Percentiles rank a stretch among this genome's conserved stretches.
phyloP scores from a whole-genome alignment of 352 stramenopile species.

The Pythium rhizo-oryzae region DNA sequence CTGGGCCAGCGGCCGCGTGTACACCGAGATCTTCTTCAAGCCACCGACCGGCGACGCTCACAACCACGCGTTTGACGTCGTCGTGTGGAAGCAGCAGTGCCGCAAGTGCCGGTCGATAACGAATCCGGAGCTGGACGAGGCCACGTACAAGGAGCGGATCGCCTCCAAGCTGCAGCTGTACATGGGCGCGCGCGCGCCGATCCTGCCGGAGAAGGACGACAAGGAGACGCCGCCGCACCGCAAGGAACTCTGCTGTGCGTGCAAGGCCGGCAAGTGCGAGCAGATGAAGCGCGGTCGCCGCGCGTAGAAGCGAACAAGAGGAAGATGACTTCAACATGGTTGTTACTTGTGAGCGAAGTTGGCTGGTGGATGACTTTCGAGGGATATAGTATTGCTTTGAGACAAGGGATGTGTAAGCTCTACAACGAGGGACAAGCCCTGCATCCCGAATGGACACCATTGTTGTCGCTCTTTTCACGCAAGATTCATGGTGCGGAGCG shows the following conservation, averaged over 20 bases:
- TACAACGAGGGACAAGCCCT: too few relatives aligned
- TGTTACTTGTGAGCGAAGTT: background rate
- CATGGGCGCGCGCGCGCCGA: constrained; percentile 17
- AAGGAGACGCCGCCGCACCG: constrained; percentile 28
- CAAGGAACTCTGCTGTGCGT: constrained; percentile 31
- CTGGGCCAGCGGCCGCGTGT: constrained; percentile 22
- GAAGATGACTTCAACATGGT: too few relatives aligned
- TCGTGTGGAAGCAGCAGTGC: constrained; percentile 35
- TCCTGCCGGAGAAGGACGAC: constrained; percentile 4
- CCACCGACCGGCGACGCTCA: background rate
- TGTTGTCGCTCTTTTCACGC: too few relatives aligned
- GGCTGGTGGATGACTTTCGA: too few relatives aligned
- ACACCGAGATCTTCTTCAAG: constrained; percentile 26
- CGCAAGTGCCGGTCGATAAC: constrained; percentile 20
- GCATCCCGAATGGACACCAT: too few relatives aligned
- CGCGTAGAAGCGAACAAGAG: background rate
- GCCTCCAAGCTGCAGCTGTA: constrained; percentile 31
- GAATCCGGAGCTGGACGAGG: constrained; percentile 21
- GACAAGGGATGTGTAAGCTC: too few relatives aligned
- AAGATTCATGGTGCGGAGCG: too few relatives aligned
- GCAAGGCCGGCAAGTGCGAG: constrained; percentile 29
- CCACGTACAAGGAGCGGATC: constrained; percentile 28
- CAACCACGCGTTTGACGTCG: constrained; percentile 23
- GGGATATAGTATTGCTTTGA: too few relatives aligned
- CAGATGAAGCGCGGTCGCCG: background rate